These are phyloP conservation scores for Fusarium sp. DNA, from an alignment of 2,329 filamentous ascomycete genomes.

Conservation along the genomic window DNA sequence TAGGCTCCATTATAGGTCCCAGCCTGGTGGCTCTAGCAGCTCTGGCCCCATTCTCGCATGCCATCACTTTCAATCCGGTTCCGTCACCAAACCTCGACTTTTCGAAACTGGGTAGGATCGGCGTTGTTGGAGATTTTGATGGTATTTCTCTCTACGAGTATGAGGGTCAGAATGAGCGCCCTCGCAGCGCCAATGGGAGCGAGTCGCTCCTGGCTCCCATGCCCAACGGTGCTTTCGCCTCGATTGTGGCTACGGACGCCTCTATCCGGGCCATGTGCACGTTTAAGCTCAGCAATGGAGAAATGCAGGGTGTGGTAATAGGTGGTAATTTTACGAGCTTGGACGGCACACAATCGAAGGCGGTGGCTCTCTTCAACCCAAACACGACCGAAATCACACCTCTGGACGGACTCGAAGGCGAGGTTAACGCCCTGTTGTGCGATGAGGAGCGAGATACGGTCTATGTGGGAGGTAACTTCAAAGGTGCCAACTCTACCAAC, in stretches of 20 bases:
- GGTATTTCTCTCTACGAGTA: slow-evolving; percentile 91
- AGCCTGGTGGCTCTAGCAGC: slow-evolving; percentile 53
- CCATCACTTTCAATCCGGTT: slow-evolving; percentile 66
- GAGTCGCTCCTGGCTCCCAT: slow-evolving; percentile 81
- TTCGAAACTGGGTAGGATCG: slow-evolving; percentile 78
- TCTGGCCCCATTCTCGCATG: slow-evolving; percentile 54
- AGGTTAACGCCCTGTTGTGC: slow-evolving; percentile 83
- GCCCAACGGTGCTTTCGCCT: slow-evolving; percentile 83
- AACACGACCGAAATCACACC: slow-evolving; percentile 73
- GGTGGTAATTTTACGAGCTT: slow-evolving; percentile 97
- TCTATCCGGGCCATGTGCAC: slow-evolving; percentile 89
- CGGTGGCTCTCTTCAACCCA: slow-evolving; percentile 82
- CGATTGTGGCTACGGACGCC: slow-evolving; percentile 78
- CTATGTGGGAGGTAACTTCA: slow-evolving; percentile 90
- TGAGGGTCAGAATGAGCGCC: slow-evolving; percentile 75
- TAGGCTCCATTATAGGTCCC: slow-evolving; percentile 37
- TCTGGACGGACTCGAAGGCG: slow-evolving; percentile 81
- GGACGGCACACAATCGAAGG: slow-evolving; percentile 75
- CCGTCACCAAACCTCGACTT: slow-evolving; percentile 80
- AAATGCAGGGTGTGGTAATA: slow-evolving; percentile 76
- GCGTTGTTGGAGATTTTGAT: slow-evolving; percentile 86
- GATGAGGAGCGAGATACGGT: slow-evolving; percentile 79
- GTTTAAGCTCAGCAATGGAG: slow-evolving; percentile 71
- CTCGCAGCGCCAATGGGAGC: slow-evolving; percentile 75
- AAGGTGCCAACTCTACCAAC: slow-evolving; percentile 81